Evolutionary conservation across 163 green algal species (phyloP).

Genomic region (Volvox carteri): DNA sequence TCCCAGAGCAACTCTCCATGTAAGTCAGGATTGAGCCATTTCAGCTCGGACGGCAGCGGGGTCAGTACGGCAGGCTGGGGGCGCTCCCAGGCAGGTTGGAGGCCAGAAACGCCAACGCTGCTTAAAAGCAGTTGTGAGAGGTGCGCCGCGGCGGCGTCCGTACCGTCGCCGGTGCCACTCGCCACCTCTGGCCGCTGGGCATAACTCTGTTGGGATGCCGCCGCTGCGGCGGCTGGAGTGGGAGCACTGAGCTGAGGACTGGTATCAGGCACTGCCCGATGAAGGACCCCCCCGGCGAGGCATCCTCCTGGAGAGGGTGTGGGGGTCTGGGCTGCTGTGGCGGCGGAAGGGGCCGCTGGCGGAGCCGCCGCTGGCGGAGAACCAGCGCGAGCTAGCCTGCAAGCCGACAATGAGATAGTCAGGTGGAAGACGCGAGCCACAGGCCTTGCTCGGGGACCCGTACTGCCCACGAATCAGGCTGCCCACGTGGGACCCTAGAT

Average conservation of each 20-base stretch:
- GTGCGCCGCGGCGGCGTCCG: not conserved
- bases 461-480: too few species aligned
- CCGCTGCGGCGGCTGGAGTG: not conserved
- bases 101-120: not conserved
- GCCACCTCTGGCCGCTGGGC: not conserved
- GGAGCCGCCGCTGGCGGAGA: not conserved
- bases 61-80: slow-evolving; percentile 61
- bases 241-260: not conserved
- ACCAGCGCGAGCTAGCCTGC: not conserved
- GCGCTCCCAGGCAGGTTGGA: slow-evolving; percentile 55
- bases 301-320: slow-evolving; percentile 11
- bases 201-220: not conserved
- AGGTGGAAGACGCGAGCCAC: not conserved
- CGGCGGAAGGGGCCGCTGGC: not conserved
- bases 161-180: not conserved
- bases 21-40: slow-evolving; percentile 69
- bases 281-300: not conserved
- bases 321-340: slow-evolving; percentile 4
- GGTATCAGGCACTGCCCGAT: slow-evolving; percentile 6
- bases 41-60: slow-evolving; percentile 61
- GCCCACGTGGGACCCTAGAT: too few species aligned
- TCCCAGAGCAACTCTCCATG: slow-evolving; percentile 74
- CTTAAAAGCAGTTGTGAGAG: not conserved
- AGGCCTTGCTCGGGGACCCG: too few species aligned
- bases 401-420: not conserved